A percentile compares a stretch with the other conserved stretches of the same genome.
phyloP scores from a whole-genome alignment of 495 filamentous ascomycete species.

The Hyaloscypha bicolor region DNA sequence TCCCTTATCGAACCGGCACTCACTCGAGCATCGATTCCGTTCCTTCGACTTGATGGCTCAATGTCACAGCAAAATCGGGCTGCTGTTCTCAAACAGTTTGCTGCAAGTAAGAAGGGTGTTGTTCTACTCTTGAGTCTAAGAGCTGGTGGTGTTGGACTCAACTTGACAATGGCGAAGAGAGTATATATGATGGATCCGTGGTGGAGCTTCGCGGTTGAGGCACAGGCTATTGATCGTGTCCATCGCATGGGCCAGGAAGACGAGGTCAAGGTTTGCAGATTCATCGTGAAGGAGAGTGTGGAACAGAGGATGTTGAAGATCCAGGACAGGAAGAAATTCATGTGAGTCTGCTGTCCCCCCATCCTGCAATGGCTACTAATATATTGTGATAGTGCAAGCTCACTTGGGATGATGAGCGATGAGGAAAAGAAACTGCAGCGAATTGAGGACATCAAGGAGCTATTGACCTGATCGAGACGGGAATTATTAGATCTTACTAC shows the following conservation, averaged over 20 bases:
- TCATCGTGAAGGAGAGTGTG: slow-evolving; percentile 87
- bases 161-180: slow-evolving; percentile 81
- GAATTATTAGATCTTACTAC: slow-evolving; percentile 2
- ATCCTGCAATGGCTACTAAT: slow-evolving; percentile 15
- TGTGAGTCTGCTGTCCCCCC: slow-evolving; percentile 56
- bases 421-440: slow-evolving; percentile 89
- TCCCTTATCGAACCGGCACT: slow-evolving; percentile 85
- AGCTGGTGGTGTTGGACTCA: slow-evolving; percentile 92
- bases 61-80: slow-evolving; percentile 86
- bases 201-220: slow-evolving; percentile 98
- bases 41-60: slow-evolving; percentile 86
- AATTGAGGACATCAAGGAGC: slow-evolving; percentile 91
- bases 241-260: slow-evolving; percentile 95
- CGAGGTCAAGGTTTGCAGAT: slow-evolving; percentile 82
- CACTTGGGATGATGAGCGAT: slow-evolving; percentile 89
- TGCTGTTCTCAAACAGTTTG: slow-evolving; percentile 72
- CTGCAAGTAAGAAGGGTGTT: slow-evolving; percentile 47
- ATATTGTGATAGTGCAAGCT: slow-evolving; percentile 71
- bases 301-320: slow-evolving; percentile 93
- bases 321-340: slow-evolving; percentile 94
- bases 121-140: slow-evolving; percentile 84
- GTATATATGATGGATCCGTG: slow-evolving; percentile 99
- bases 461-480: slow-evolving; percentile 58
- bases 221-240: slow-evolving; percentile 98
- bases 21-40: slow-evolving; percentile 66